phyloP scores from a whole-genome alignment of 768 basidiomycete species.

The Mycena filopes region DNA sequence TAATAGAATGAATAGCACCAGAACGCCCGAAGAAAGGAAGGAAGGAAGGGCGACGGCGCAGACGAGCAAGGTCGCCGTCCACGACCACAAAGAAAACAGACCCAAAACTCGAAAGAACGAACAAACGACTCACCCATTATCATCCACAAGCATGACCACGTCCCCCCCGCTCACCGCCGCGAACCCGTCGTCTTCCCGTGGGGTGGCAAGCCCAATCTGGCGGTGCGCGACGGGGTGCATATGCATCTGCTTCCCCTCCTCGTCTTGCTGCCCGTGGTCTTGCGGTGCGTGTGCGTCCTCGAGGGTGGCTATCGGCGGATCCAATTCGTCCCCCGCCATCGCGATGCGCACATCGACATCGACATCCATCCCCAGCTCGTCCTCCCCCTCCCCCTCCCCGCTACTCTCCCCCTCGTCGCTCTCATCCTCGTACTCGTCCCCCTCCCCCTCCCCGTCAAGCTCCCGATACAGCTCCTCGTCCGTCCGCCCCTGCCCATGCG shows the following conservation, averaged over 20 bases:
- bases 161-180: not conserved
- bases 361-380: slow-evolving; percentile 37
- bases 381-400: slow-evolving; percentile 23
- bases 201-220: slow-evolving; percentile 4
- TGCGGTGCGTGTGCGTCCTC: slow-evolving; percentile 33
- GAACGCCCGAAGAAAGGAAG: no score
- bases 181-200: slow-evolving; percentile 1
- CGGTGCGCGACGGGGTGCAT: slow-evolving; percentile 67
- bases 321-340: slow-evolving; percentile 11
- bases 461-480: no score
- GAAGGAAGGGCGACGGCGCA: no score
- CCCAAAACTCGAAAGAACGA: no score
- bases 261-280: slow-evolving; percentile 41
- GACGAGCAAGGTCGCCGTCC: no score
- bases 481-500: not conserved
- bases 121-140: no score
- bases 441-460: not conserved
- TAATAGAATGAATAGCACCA: no score
- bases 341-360: slow-evolving; percentile 23
- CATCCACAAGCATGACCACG: slow-evolving; percentile 17
- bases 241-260: slow-evolving; percentile 64
- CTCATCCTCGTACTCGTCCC: slow-evolving; percentile 37
- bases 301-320: slow-evolving; percentile 17
- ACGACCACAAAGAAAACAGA: no score
- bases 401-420: slow-evolving; percentile 38